Base-by-base conservation (phyloP, 257 asterid genomes). In the Petrea volubilis region DNA sequence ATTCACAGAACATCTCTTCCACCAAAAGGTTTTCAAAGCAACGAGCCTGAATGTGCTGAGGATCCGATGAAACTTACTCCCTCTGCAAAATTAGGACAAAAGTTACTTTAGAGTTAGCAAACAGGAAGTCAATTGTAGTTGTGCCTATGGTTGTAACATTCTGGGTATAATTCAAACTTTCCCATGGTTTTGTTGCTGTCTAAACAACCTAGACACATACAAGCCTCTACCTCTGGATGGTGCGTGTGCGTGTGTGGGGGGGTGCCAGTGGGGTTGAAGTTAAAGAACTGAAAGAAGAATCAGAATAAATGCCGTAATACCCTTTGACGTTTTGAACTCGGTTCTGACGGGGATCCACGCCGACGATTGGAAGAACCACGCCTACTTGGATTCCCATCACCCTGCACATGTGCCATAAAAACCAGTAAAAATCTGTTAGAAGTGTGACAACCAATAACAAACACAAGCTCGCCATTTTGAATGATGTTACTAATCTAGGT, bases 311-410 rank as follows among this genome's bases (percentile, higher is more conserved):
- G 56, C 2, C 64, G n/a, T n/a, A n/a, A 66, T 79, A 86, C 92
- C 88, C 83, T 87, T 21, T 40, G 90, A 59, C 96, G 87, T 68
- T 90, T 90, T 17, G 86, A 29, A 60, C 64, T 78, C 34, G 84
- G 70, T 68, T 78, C 80, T 8, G 77, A 44, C 25, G 68, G 52
- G 67, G 83, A 73, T 18, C 75, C 80, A 7, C 62, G 73, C 21
- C 74, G 77, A 59, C 47, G 67, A 24, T 61, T 78, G 43, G 92
- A 82, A 40, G 93, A 75, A n/a, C 64, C 40, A 14, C 68, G 83
- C 66, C 47, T 69, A 43, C 79, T 77, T 18, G n/a, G 65, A 72
- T 64, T 70, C 36, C 62, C 84, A 57, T 80, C 87, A 49, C 9
- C 78, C 92, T 81, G 82, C 63, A 70, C 2, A 15, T 31, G 74